Evolutionary conservation across 768 basidiomycete genomes (phyloP).

Genomic region (Holtermanniella nyarrowii): DNA sequence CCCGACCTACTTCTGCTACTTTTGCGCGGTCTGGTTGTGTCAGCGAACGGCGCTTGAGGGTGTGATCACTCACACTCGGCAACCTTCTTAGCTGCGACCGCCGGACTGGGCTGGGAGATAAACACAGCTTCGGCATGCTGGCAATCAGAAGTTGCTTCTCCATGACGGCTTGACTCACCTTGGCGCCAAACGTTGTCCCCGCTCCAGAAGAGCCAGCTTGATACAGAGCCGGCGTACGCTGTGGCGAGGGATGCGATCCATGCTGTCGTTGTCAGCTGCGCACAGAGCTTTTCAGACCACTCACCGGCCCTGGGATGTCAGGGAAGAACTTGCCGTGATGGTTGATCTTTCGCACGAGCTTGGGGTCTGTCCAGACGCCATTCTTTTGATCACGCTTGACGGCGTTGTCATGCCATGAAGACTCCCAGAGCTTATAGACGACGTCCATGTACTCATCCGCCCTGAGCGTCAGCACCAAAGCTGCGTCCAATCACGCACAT

Average conservation of each 20-base stretch:
- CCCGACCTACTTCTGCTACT: neutral
- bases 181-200: neutral
- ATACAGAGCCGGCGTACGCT: conserved; percentile 2
- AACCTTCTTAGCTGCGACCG: neutral
- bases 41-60: neutral
- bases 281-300: neutral
- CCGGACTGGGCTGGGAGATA: neutral
- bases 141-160: no score
- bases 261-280: neutral
- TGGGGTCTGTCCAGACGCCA: conserved; percentile 1
- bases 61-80: neutral
- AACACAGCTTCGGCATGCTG: no score
- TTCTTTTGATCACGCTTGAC: neutral
- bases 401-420: conserved; percentile 4
- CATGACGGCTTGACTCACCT: conserved; percentile 4
- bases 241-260: neutral
- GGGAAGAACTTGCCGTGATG: conserved; percentile 4
- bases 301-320: neutral
- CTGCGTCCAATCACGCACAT: neutral
- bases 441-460: conserved; percentile 1
- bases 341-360: conserved; percentile 1
- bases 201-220: conserved; percentile 4
- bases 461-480: neutral
- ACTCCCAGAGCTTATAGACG: conserved; percentile 8
- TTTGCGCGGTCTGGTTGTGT: neutral